Base-by-base conservation (phyloP, 306 rosid species). In the Pterocarpus macrocarpus region DNA sequence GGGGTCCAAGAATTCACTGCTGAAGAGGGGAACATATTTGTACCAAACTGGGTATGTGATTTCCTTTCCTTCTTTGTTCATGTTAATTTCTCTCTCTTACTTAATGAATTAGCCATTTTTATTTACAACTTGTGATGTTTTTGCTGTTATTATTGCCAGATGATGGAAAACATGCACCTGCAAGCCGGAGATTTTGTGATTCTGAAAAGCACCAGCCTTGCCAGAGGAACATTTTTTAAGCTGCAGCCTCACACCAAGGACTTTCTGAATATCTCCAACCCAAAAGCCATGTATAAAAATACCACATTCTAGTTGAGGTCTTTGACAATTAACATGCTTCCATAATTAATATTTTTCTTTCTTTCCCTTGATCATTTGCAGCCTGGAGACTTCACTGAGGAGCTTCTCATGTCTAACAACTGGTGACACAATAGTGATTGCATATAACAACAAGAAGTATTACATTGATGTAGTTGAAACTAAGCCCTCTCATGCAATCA, bases 1-100 rank as follows among this genome's bases (percentile, higher is more conserved):
- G 94, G 90, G 64, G 91, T 90, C 55, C 66, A 82, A 56, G 90
- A 90, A 82, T 88, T 90, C 84, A 84, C 80, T 61, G 89, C 94
- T 38, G 91, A 90, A 71, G 90, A 86, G 55, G 90, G 87, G 35
- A 30, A 66, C 6, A 64, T 86, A 68, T 70, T 30, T 69, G 59
- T 90, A 73, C 94, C 91, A 35, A 56, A 80, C 69, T 88, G 89
- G 90, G 93, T 88, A 78, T 44, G 36, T 32, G 7, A 45, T 76
- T 35, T 58, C 0, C 43, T 69, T 44, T 69, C 50, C n/a, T 65
- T 71, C 38, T 35, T 43, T 80, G 4, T 71, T 71, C 62, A 22
- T 52, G 55, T 34, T 71, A 30, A 16, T 5, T 56, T 9, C 12
- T n/a, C 2, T 22, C 28, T 1, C 28, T 22, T 22, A 22, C 28